Base-by-base conservation (phyloP, 2,329 filamentous ascomycete species). In the Cercospora canescens region DNA sequence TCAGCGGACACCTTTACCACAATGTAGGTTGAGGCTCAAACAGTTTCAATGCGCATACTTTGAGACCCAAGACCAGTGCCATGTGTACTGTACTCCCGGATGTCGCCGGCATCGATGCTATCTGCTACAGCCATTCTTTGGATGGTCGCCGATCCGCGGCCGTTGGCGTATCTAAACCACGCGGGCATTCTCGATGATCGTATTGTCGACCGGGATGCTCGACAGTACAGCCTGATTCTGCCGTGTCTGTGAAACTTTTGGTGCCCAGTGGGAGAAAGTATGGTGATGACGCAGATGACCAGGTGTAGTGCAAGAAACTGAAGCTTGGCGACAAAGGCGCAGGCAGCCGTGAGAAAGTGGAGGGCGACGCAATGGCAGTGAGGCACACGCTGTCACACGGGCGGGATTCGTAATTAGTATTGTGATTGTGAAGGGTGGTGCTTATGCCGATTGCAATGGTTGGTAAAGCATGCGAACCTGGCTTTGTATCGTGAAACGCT, bases 211-310 rank as follows among this genome's bases (percentile, higher is more conserved):
- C 18, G 34, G 57, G 57, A 60, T 60, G 18, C n/a, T 24, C 2
- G 28, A 24, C 26, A 11, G 11, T 16, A 52, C 41, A 61, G 57
- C 41, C 28, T 52, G 26, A 18, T 52, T 48, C 26, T 61, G 41
- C n/a, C 21, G 59, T 45, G 39, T 28, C 28, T 24, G 12, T 37
- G 59, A 61, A 61, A 61, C 59, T 39, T 28, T 24, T 37, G 8
- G 14, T 35, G 59, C 32, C 26, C 37, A 35, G 30, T 34, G 24
- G 3, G 18, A 35, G 24, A 32, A 60, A 52, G 41, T 61, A 35
- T 61, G 21, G 26, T 37, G 59, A 52, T 61, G 59, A 61, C 45
- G 59, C 45, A 41, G 59, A 48, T 16, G 18, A 61, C 28, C 41
- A 61, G 45, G 59, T 54, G 59, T 9, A 61, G 41, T 21, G 37